A percentile compares a stretch with the other conserved stretches of the same genome.
These are phyloP conservation scores for Tremella mesenterica DNA, from an alignment of 768 basidiomycete species.

Conservation along the genomic window DNA sequence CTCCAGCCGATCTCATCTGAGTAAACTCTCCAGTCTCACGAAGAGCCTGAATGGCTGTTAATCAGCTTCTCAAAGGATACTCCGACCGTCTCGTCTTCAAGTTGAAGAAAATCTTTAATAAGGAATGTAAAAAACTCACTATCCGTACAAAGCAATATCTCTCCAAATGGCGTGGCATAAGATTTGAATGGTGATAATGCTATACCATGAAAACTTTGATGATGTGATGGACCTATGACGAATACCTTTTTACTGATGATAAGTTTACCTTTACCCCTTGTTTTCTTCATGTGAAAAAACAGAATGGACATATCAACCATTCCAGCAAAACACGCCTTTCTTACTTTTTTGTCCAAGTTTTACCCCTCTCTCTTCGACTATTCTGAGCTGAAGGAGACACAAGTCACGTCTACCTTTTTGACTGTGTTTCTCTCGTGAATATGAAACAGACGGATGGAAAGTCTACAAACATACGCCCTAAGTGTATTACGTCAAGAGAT, in stretches of 20 bases:
- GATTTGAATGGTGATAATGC: slow-evolving; percentile 68
- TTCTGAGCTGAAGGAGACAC: too few relatives aligned
- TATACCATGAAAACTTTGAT: slow-evolving; percentile 76
- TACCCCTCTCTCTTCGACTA: too few relatives aligned
- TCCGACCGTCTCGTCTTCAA: too few relatives aligned
- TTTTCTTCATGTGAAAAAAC: too few relatives aligned
- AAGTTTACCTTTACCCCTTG: too few relatives aligned
- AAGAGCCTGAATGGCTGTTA: slow-evolving; percentile 63
- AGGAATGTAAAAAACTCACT: slow-evolving; percentile 51
- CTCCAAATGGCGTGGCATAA: slow-evolving; percentile 80
- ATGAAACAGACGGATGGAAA: too few relatives aligned
- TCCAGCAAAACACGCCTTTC: too few relatives aligned
- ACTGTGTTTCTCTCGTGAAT: not conserved
- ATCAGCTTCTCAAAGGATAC: too few relatives aligned
- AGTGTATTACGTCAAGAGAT: not conserved
- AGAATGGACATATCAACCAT: too few relatives aligned
- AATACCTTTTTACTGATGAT: slow-evolving; percentile 72
- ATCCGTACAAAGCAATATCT: slow-evolving; percentile 65
- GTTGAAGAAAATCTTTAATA: too few relatives aligned
- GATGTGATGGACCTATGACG: slow-evolving; percentile 91
- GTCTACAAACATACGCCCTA: too few relatives aligned
- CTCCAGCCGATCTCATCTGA: slow-evolving; percentile 57
- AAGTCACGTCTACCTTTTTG: not conserved
- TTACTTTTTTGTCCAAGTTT: too few relatives aligned
- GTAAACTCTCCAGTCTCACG: slow-evolving; percentile 60